phyloP scores from a whole-genome alignment of 768 basidiomycete genomes.

The Sarcomyxa edulis region DNA sequence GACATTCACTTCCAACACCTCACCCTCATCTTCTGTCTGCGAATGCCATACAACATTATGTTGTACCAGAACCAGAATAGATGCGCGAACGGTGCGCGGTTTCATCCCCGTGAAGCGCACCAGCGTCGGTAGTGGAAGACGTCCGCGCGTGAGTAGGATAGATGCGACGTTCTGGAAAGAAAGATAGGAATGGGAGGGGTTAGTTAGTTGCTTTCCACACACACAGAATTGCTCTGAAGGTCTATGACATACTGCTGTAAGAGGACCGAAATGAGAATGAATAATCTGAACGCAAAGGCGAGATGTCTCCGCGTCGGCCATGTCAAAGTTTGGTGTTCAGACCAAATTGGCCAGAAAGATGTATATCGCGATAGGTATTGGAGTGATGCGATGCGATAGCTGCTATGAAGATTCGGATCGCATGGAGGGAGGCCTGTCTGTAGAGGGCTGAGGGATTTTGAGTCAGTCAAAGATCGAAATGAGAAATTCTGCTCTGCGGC shows the following conservation, averaged over 20 bases:
- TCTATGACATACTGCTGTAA: conserved; percentile 50
- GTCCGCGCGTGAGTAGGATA: conserved; percentile 74
- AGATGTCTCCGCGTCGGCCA: conserved; percentile 63
- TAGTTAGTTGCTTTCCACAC: not conserved
- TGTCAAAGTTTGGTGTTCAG: conserved; percentile 21
- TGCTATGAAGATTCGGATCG: too few relatives aligned
- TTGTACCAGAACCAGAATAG: conserved; percentile 77
- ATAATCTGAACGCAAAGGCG: conserved; percentile 60
- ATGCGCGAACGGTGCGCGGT: conserved; percentile 61
- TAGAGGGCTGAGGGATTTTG: too few relatives aligned
- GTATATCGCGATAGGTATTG: too few relatives aligned
- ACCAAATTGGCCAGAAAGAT: too few relatives aligned
- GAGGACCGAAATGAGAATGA: conserved; percentile 57
- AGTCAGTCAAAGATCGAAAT: too few relatives aligned
- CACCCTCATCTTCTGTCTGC: conserved; percentile 62
- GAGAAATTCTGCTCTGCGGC: too few relatives aligned
- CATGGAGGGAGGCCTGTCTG: too few relatives aligned
- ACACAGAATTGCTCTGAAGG: conserved; percentile 1
- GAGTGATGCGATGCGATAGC: too few relatives aligned
- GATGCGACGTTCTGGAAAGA: conserved; percentile 61
- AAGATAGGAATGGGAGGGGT: conserved; percentile 1
- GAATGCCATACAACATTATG: conserved; percentile 92
- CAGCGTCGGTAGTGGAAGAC: conserved; percentile 66
- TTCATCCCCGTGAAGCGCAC: conserved; percentile 65
- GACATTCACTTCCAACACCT: conserved; percentile 76